phyloP scores from a whole-genome alignment of 192 early-diverging fungal species.

The Paraglomus brasilianum region DNA sequence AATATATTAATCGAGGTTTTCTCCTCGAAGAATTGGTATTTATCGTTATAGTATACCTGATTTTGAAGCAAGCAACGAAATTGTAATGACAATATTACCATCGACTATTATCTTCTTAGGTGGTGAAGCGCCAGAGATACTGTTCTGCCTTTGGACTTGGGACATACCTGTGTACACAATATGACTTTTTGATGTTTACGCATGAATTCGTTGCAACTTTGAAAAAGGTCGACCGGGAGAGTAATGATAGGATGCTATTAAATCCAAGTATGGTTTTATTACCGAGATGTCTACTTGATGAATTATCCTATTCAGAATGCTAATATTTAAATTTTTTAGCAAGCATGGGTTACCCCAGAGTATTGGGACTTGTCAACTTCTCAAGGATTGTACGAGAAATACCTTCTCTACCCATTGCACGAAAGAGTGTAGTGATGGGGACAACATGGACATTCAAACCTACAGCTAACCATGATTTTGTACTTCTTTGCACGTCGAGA shows the following conservation, averaged over 20 bases:
- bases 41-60: neutral
- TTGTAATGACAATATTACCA: neutral
- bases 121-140: slow-evolving; percentile 88
- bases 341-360: slow-evolving; percentile 30
- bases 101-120: slow-evolving; percentile 30
- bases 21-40: slow-evolving; percentile 78
- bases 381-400: slow-evolving; percentile 50
- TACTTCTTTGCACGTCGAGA: slow-evolving; percentile 71
- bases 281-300: neutral
- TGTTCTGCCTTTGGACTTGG: slow-evolving; percentile 85
- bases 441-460: slow-evolving; percentile 86
- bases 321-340: neutral
- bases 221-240: slow-evolving; percentile 59
- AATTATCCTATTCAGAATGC: neutral
- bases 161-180: slow-evolving; percentile 83
- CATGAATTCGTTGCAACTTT: slow-evolving; percentile 90
- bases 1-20: slow-evolving; percentile 82
- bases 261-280: slow-evolving; percentile 35
- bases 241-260: slow-evolving; percentile 53
- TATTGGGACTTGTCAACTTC: slow-evolving; percentile 28
- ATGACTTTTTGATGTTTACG: slow-evolving; percentile 91
- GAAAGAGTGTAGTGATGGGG: slow-evolving; percentile 87
- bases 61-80: no score
- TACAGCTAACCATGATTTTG: slow-evolving; percentile 56
- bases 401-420: slow-evolving; percentile 72